Conservation (phyloP, 768 basidiomycete species). For the Cantharellus anzutake region DNA sequence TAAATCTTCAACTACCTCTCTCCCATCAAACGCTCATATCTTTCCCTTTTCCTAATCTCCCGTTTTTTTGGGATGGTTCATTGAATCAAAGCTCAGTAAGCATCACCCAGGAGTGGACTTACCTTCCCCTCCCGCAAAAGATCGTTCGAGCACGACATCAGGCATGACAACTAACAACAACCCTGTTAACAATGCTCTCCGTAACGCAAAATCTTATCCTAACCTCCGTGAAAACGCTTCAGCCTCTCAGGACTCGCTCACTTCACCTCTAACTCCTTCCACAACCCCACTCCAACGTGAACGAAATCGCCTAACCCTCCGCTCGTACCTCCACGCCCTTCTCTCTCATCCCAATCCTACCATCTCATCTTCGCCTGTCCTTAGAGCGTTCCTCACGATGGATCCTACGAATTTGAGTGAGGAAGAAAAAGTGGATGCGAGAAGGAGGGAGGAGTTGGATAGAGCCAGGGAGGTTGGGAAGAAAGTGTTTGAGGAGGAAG, state of each 20-base stretch:
- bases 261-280: constrained; percentile 17
- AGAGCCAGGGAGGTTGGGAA: constrained; percentile 70
- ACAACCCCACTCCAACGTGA: constrained; percentile 32
- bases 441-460: constrained; percentile 75
- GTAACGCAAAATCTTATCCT: constrained; percentile 1
- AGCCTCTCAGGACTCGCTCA: constrained; percentile 1
- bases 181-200: constrained; percentile 11
- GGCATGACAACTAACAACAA: constrained; percentile 26
- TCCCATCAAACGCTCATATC: neutral
- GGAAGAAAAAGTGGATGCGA: constrained; percentile 64
- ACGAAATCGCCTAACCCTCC: constrained; percentile 86
- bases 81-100: constrained; percentile 47
- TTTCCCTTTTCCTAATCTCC: neutral
- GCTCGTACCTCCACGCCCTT: constrained; percentile 76
- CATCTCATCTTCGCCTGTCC: constrained; percentile 71
- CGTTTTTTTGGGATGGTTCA: constrained; percentile 5
- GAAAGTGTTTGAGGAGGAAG: constrained; percentile 70
- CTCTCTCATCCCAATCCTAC: constrained; percentile 34
- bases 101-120: constrained; percentile 71
- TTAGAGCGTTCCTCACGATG: constrained; percentile 69
- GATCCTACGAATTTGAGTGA: constrained; percentile 46
- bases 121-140: constrained; percentile 72
- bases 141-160: constrained; percentile 30
- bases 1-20: constrained; percentile 16
- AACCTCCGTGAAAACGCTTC: neutral